Evolutionary conservation across 164 flowering plant species (phyloP), one percentile per base, ranked within the genome.

Genomic region (Berberis vulgaris): DNA sequence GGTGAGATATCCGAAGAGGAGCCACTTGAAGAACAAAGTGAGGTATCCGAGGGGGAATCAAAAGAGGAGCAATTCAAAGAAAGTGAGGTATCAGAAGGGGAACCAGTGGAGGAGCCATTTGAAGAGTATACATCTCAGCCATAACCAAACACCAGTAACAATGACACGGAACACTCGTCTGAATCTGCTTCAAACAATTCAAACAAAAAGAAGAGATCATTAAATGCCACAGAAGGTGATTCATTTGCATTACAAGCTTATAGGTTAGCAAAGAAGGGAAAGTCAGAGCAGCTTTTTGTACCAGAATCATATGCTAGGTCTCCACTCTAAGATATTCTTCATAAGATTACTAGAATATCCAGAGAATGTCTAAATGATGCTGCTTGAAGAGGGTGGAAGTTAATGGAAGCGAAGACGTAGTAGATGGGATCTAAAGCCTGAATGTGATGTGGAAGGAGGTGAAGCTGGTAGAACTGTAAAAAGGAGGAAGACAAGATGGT

Each of bases 381-480:
- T 67, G 67, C 38, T 61, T 54, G 74, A 69, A 61, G 55, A 53
- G n/a, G 45, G 59, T 46, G 74, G 74, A 57, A 75, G 79, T 73
- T 79, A 79, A 54, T 76, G 74, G 57, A 75, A 79, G 45, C 76
- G 78, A 52, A 67, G 72, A 46, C 75, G 73, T 39, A 68, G 73
- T 57, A 59, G 72, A 49, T 68, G 72, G 75, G 79, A 71, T 7
- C 2, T 45, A 26, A 69, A 57, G 47, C 67, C 57, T 50, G 69
- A 63, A 57, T 65, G 26, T 42, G 72, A 65, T 43, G 69, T 41
- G n/a, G 70, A 68, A 39, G 61, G 42, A 52, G 63, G 11, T 60
- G 75, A 70, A 61, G 74, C 43, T 40, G 76, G 69, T 40, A 54
- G 39, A 60, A 62, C 65, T 7, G 4, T 70, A 49, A 81, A 77